phyloP scores from a whole-genome alignment of 441 rosid genomes.

The Hura crepitans region DNA sequence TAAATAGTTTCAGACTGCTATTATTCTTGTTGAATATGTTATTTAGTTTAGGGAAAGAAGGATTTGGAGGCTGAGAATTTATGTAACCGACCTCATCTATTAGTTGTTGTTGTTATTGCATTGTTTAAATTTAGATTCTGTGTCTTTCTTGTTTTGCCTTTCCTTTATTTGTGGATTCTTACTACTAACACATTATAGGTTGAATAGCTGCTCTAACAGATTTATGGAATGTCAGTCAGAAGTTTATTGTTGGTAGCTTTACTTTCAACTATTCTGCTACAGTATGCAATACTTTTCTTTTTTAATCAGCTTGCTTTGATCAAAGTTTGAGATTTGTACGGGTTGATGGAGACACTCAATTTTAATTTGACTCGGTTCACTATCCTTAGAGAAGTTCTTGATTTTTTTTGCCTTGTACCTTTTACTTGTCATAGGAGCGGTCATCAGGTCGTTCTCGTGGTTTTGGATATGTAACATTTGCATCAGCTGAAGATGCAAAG shows the following conservation, averaged over 20 bases:
- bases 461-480: constrained; percentile 92
- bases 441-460: constrained; percentile 94
- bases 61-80: too few relatives aligned
- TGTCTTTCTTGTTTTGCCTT: too few relatives aligned
- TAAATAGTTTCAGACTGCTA: too few relatives aligned
- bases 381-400: background rate
- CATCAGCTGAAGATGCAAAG: constrained; percentile 76
- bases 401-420: background rate
- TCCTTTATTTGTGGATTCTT: too few relatives aligned
- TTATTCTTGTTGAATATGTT: too few relatives aligned
- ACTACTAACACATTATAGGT: too few relatives aligned
- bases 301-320: background rate
- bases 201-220: too few relatives aligned
- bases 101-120: too few relatives aligned
- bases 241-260: background rate
- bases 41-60: too few relatives aligned
- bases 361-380: background rate
- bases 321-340: background rate
- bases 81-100: too few relatives aligned
- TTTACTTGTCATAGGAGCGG: constrained; percentile 56
- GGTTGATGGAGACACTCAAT: background rate
- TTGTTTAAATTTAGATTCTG: too few relatives aligned
- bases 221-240: too few relatives aligned
- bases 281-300: background rate
- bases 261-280: background rate